phyloP scores from a whole-genome alignment of 2,329 filamentous ascomycete species.

The Sporothrix phasma region DNA sequence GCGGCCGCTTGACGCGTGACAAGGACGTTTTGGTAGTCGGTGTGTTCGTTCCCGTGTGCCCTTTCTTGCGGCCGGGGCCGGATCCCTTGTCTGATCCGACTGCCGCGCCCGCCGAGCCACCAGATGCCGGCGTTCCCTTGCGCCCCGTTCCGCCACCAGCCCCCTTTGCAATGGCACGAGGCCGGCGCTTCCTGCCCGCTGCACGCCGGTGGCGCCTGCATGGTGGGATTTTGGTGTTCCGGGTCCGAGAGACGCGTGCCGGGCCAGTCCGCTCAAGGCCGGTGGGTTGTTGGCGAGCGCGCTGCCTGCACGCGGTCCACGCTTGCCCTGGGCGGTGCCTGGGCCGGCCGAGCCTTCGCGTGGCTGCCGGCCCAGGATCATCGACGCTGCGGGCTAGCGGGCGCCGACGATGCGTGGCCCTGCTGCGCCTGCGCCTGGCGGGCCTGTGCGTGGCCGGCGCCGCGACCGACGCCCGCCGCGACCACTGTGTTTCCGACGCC shows the following conservation, averaged over 20 bases:
- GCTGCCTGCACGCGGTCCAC: slow-evolving; percentile 39
- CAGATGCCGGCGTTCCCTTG: slow-evolving; percentile 34
- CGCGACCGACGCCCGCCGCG: slow-evolving; percentile 25
- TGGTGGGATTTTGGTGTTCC: slow-evolving; percentile 46
- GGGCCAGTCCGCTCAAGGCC: slow-evolving; percentile 48
- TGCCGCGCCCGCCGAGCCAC: slow-evolving; percentile 10
- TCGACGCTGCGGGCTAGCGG: slow-evolving; percentile 49
- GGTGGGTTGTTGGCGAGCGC: slow-evolving; percentile 38
- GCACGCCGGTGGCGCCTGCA: slow-evolving; percentile 22
- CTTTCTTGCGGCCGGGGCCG: slow-evolving; percentile 37
- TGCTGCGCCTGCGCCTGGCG: slow-evolving; percentile 40
- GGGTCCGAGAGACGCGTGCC: slow-evolving; percentile 53
- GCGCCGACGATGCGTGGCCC: slow-evolving; percentile 45
- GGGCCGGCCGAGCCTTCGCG: slow-evolving; percentile 51
- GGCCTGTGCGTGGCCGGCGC: slow-evolving; percentile 34
- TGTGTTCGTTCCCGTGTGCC: slow-evolving; percentile 25
- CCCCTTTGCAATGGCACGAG: slow-evolving; percentile 42
- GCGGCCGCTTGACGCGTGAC: slow-evolving; percentile 51
- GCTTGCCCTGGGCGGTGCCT: slow-evolving; percentile 38
- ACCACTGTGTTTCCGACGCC: background rate
- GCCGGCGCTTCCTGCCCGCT: slow-evolving; percentile 49
- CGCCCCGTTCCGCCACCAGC: slow-evolving; percentile 31
- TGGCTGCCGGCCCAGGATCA: slow-evolving; percentile 47
- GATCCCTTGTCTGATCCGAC: slow-evolving; percentile 24
- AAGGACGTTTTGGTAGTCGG: slow-evolving; percentile 47